phyloP scores from a whole-genome alignment of 352 stramenopile genomes.

The Globisporangium alternatum region DNA sequence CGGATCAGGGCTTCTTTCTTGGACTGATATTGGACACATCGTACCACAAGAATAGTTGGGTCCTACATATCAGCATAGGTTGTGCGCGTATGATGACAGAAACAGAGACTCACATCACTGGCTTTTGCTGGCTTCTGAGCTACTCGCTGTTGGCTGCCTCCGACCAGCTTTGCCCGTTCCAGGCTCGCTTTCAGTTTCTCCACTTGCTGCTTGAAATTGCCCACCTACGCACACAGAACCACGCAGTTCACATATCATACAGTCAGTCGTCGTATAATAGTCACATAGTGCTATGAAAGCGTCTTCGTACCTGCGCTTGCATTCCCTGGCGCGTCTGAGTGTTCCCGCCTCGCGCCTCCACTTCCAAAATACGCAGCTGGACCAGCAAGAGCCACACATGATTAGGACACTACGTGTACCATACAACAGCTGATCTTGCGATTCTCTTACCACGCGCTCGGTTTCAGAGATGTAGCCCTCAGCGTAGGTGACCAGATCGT shows the following conservation, averaged over 20 bases:
- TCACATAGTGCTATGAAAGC: background rate
- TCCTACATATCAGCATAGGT: background rate
- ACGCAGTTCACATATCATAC: background rate
- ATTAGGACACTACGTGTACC: background rate
- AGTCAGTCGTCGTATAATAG: background rate
- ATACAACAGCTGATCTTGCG: background rate
- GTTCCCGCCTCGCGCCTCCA: conserved; percentile 69
- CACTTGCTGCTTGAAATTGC: conserved; percentile 73
- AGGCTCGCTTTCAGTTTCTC: conserved; percentile 82
- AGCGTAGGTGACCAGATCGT: conserved; percentile 45
- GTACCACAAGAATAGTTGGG: background rate
- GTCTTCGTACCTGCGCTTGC: conserved; percentile 52
- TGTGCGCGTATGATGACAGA: background rate
- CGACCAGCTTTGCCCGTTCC: conserved; percentile 70
- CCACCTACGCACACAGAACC: conserved; percentile 28
- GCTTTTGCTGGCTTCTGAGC: conserved; percentile 28
- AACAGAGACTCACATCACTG: conserved; percentile 21
- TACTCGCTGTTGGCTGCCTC: conserved; percentile 55
- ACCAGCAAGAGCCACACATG: conserved; percentile 4
- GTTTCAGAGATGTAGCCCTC: conserved; percentile 68
- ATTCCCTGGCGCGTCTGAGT: conserved; percentile 78
- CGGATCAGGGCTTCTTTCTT: conserved; percentile 55
- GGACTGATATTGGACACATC: background rate
- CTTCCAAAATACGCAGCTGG: conserved; percentile 77
- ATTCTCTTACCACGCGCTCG: conserved; percentile 53